A percentile compares a stretch with the other conserved stretches of the same genome.
phyloP scores from a whole-genome alignment of 169 alveolate genomes.

The Perkinsus marinus region DNA sequence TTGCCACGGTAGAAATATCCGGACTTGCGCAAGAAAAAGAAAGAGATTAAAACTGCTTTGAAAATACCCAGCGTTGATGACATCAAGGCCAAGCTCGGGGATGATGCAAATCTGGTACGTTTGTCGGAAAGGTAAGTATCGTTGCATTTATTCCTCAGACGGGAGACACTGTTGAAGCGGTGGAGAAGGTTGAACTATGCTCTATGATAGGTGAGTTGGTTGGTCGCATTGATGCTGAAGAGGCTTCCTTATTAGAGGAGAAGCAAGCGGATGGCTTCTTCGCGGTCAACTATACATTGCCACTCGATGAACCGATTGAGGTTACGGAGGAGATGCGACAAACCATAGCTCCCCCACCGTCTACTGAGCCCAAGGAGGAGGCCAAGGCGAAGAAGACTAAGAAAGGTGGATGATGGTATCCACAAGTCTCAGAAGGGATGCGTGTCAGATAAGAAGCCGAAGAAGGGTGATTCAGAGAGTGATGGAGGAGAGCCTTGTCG shows the following conservation, averaged over 20 bases:
- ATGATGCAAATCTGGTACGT: neutral
- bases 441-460: neutral
- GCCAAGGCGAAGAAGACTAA: neutral
- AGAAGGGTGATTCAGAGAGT: neutral
- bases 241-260: neutral
- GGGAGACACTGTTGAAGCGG: neutral
- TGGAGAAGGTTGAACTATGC: neutral
- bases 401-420: neutral
- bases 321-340: neutral
- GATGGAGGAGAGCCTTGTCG: neutral
- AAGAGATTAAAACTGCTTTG: neutral
- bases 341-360: neutral
- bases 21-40: neutral
- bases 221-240: neutral
- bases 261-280: neutral
- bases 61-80: neutral
- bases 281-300: neutral
- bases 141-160: neutral
- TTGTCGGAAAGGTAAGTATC: neutral
- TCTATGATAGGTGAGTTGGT: neutral
- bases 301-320: neutral
- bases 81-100: neutral
- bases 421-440: neutral
- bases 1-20: neutral
- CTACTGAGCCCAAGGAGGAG: neutral